A percentile compares a stretch with the other conserved stretches of the same genome.
phyloP scores from a whole-genome alignment of 352 stramenopile species.

The Globisporangium lucens region DNA sequence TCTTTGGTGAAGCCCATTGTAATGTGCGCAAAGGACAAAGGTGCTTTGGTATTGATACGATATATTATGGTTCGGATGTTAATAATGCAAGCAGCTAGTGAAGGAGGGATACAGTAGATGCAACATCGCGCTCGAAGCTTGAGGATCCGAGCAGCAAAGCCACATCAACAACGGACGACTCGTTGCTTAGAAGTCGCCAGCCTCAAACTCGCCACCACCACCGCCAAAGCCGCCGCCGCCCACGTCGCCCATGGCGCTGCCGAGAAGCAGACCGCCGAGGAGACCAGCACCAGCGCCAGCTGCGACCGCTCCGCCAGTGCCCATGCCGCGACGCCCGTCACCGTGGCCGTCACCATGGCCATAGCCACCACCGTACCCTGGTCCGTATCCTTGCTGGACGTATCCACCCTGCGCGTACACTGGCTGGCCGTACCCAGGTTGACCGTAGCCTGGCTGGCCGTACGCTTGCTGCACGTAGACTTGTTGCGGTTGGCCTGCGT shows the following conservation, averaged over 20 bases:
- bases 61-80: slow-evolving; percentile 4
- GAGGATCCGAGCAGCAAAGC: background rate
- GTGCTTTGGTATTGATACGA: background rate
- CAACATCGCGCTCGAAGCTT: background rate
- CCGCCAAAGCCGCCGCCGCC: slow-evolving; percentile 16
- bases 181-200: slow-evolving; percentile 19
- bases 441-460: slow-evolving; percentile 16
- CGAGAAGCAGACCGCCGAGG: slow-evolving; percentile 35
- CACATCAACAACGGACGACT: background rate
- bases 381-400: slow-evolving; percentile 16
- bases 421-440: slow-evolving; percentile 21
- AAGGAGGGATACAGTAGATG: background rate
- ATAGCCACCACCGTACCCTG: slow-evolving; percentile 5
- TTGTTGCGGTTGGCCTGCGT: background rate
- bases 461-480: slow-evolving; percentile 23
- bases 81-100: background rate
- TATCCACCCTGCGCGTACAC: slow-evolving; percentile 23
- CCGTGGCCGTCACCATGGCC: slow-evolving; percentile 16
- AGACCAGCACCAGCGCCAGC: slow-evolving; percentile 37
- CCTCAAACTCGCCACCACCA: slow-evolving; percentile 18
- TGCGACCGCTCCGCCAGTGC: slow-evolving; percentile 27
- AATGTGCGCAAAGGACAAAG: no score
- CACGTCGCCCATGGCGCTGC: slow-evolving; percentile 29
- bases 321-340: slow-evolving; percentile 28
- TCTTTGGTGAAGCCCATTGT: no score